Conservation (phyloP, 345 rosid genomes). For the Salix udensis region DNA sequence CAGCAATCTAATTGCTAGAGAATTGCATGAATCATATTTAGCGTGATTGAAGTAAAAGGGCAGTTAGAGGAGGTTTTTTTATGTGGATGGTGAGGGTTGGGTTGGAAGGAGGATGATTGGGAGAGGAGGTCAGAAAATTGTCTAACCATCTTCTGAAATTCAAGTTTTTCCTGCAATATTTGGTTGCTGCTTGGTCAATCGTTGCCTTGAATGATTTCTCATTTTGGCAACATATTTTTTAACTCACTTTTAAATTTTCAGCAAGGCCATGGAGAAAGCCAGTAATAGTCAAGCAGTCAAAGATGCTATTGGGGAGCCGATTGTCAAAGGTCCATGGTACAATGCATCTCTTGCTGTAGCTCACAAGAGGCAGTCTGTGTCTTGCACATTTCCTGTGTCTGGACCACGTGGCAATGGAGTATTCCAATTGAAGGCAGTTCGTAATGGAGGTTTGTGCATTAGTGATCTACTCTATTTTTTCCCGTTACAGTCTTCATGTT, state of each 20-base stretch:
- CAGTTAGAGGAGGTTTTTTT: neutral
- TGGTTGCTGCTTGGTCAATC: neutral
- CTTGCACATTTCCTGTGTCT: conserved; percentile 90
- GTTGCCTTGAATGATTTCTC: neutral
- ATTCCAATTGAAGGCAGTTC: conserved; percentile 80
- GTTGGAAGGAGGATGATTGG: neutral
- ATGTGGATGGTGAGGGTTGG: neutral
- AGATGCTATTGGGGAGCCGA: conserved; percentile 86
- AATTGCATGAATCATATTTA: neutral
- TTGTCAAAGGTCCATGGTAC: conserved; percentile 94
- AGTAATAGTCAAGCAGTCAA: conserved; percentile 54
- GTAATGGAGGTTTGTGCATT: conserved; percentile 54
- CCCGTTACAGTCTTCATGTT: neutral
- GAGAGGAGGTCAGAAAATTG: neutral
- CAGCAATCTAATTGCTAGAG: neutral
- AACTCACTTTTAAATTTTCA: conserved; percentile 27
- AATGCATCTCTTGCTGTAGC: conserved; percentile 91
- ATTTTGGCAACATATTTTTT: conserved; percentile 1
- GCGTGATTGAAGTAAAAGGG: neutral
- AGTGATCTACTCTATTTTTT: neutral
- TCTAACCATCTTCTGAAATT: neutral
- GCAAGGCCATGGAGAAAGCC: conserved; percentile 91
- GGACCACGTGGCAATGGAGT: conserved; percentile 76
- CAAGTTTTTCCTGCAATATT: neutral
- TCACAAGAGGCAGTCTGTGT: conserved; percentile 76